phyloP scores from a whole-genome alignment of 768 basidiomycete genomes.

The Strobilomyces confusus region DNA sequence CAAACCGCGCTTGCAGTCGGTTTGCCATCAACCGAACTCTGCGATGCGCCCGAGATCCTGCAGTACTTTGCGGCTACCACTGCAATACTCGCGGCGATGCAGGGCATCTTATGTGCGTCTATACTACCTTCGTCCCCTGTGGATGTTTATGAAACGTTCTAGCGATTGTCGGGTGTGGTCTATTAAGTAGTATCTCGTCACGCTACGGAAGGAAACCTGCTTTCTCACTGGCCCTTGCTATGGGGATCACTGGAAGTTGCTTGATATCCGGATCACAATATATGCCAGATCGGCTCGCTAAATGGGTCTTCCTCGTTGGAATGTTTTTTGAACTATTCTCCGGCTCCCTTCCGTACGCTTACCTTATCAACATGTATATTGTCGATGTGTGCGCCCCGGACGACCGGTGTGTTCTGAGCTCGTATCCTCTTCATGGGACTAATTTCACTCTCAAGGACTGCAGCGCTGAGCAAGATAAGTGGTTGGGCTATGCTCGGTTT shows the following conservation, averaged over 20 bases:
- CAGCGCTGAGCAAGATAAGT: conserved; percentile 21
- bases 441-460: conserved; percentile 20
- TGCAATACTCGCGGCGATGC: conserved; percentile 9
- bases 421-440: not conserved
- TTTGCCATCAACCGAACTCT: conserved; percentile 10
- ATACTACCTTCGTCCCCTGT: not conserved
- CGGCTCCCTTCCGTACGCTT: conserved; percentile 7
- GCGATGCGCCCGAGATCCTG: conserved; percentile 19
- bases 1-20: conserved; percentile 3
- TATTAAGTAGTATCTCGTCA: conserved; percentile 22
- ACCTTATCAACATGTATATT: conserved; percentile 23
- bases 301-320: conserved; percentile 15
- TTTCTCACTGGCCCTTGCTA: conserved; percentile 10
- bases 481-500: conserved; percentile 30
- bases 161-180: conserved; percentile 25
- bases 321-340: conserved; percentile 14
- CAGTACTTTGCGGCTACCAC: conserved; percentile 18
- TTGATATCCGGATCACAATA: conserved; percentile 16
- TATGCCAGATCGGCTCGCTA: conserved; percentile 8
- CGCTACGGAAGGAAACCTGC: conserved; percentile 26
- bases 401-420: conserved; percentile 14
- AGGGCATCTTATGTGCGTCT: conserved; percentile 24
- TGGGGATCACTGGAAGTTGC: conserved; percentile 6
- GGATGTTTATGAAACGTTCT: not conserved
- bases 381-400: conserved; percentile 26